Evolutionary conservation across 140 eudicot genomes (phyloP), one percentile per base, ranked within the genome.

Genomic region (Erigeron philadelphicus): DNA sequence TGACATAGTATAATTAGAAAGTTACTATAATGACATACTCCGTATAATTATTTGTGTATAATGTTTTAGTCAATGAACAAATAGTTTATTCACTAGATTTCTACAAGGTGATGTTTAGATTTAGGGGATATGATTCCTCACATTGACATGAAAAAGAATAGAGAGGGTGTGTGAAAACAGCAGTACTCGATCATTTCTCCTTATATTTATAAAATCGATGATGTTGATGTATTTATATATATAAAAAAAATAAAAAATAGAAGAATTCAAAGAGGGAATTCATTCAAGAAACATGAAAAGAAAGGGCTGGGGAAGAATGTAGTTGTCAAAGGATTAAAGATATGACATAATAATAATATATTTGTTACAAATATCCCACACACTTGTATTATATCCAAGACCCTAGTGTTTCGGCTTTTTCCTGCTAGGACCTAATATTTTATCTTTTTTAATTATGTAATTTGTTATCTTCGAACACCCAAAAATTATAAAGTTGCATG

Each of bases 351-450:
- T 74, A 38, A 75, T 67, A 54, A 31, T 31, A 31, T 31, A 54
- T 38, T 25, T 75, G 74, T 58, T 67, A 49, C 67, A 57, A 67
- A 67, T 31, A 55, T 42, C 75, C 75, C 43, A 42, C 66, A 57
- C 79, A 66, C 79, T 66, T 65, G 66, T 57, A 66, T 74, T 65
- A 74, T 57, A 66, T 74, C 46, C 73, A 65, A 56, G 79, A 19
- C 79, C 74, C 69, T 67, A 67, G 61, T 64, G 57, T 54, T 43
- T 17, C 58, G 42, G 38, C 38, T 62, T 18, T 56, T 3, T 35
- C n/a, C 66, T 12, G 19, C 8, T 43, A 40, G 11, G 19, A 17
- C 43, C 11, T 35, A 38, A 11, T 55, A n/a, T 16, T 23, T 35
- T 61, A n/a, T 55, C 17, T 55, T 54, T 59, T 1, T n/a, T 2